Evolutionary conservation across 1,284 basidiomycete genomes (phyloP).

Genomic region (Austropuccinia psidii): DNA sequence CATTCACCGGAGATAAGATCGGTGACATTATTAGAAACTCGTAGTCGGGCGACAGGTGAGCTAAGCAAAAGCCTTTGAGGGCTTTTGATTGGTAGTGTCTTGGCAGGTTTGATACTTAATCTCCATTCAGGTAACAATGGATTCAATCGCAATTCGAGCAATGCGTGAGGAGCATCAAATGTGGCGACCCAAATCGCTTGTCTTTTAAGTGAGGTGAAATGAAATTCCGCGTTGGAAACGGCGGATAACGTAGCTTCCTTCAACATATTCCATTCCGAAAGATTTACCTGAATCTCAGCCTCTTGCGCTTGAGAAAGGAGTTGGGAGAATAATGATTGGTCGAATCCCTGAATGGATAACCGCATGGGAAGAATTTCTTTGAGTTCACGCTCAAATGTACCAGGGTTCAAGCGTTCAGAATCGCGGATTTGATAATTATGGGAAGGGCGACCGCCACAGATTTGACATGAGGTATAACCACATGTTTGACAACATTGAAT

Average conservation of each 20-base stretch:
- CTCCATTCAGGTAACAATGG: conserved; percentile 76
- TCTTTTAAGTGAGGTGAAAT: conserved; percentile 75
- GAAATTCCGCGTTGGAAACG: conserved; percentile 57
- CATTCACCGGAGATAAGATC: conserved; percentile 63
- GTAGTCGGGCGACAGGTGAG: conserved; percentile 69
- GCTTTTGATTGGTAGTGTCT: conserved; percentile 66
- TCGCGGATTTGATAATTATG: conserved; percentile 60
- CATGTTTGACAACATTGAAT: conserved; percentile 69
- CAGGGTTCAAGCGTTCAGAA: conserved; percentile 55
- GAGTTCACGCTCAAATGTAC: conserved; percentile 63
- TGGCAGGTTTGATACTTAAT: conserved; percentile 63
- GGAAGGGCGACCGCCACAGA: conserved; percentile 80
- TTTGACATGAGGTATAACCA: conserved; percentile 67
- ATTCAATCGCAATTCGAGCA: conserved; percentile 68
- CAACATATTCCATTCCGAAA: conserved; percentile 61
- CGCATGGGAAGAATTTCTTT: conserved; percentile 83
- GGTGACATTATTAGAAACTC: conserved; percentile 46
- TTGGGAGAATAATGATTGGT: conserved; percentile 44
- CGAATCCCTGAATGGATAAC: conserved; percentile 58
- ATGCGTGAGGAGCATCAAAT: conserved; percentile 65
- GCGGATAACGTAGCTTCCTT: conserved; percentile 60
- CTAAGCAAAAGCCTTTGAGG: conserved; percentile 67
- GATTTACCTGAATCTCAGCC: conserved; percentile 45
- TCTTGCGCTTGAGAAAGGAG: conserved; percentile 56
- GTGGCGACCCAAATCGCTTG: conserved; percentile 78